A percentile compares a stretch with the other conserved stretches of the same genome.
Evolutionary conservation across 2,329 filamentous ascomycete genomes (phyloP).

Genomic region (Salinomyces thailandicus): DNA sequence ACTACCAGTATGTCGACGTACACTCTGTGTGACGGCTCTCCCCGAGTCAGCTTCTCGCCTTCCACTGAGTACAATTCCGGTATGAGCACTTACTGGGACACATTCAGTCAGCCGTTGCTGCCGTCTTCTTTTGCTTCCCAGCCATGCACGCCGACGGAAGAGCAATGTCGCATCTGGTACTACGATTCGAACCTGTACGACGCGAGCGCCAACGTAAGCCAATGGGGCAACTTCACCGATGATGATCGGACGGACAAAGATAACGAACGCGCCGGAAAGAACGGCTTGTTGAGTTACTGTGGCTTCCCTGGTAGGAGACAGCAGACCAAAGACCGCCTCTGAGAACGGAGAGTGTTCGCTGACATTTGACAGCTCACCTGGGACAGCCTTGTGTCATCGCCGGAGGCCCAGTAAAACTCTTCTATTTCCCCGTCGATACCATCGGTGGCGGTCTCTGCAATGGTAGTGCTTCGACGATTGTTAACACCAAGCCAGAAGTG

Average conservation of each 20-base stretch:
- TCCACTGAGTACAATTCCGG: not conserved
- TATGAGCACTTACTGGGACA: not conserved
- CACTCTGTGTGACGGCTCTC: not conserved
- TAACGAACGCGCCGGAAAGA: not conserved
- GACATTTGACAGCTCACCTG: too few relatives aligned
- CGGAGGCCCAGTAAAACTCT: not conserved
- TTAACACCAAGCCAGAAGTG: not conserved
- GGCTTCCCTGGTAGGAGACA: too few relatives aligned
- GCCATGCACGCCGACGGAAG: not conserved
- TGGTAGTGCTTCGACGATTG: not conserved
- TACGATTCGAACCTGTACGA: not conserved
- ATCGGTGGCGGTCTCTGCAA: not conserved
- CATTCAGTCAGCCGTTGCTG: not conserved
- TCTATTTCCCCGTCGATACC: not conserved
- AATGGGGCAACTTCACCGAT: not conserved
- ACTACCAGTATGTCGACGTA: not conserved
- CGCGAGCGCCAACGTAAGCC: not conserved
- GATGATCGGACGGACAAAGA: not conserved
- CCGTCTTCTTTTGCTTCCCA: not conserved
- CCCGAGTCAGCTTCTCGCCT: not conserved
- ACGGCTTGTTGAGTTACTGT: not conserved
- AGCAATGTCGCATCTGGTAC: not conserved
- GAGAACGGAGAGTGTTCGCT: too few relatives aligned
- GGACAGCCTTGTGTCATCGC: not conserved
- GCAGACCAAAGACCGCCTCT: too few relatives aligned